Evolutionary conservation across 805 yeast genomes (phyloP).

Genomic region (Candida arabinofermentans): DNA sequence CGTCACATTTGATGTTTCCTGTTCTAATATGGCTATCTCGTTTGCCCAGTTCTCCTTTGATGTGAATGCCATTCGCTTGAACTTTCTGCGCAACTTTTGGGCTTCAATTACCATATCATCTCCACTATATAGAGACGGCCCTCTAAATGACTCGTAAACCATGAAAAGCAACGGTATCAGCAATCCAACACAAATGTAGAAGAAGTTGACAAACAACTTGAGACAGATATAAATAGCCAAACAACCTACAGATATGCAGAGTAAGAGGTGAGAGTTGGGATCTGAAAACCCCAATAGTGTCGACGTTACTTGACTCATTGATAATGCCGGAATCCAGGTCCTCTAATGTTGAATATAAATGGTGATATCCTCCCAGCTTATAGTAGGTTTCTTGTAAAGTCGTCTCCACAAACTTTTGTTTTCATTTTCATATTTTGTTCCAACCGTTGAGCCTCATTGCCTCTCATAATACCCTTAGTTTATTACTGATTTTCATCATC

Average conservation of each 20-base stretch:
- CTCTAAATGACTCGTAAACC: slow-evolving; percentile 8
- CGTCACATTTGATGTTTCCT: slow-evolving; percentile 8
- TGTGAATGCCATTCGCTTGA: slow-evolving; percentile 23
- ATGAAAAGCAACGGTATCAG: slow-evolving; percentile 12
- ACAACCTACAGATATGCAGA: background rate
- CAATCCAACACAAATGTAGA: slow-evolving; percentile 13
- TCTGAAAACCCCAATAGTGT: too few relatives aligned
- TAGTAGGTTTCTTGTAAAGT: too few relatives aligned
- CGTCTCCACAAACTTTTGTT: too few relatives aligned
- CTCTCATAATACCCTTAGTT: too few relatives aligned
- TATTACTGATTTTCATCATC: too few relatives aligned
- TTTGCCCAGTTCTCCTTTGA: slow-evolving; percentile 28
- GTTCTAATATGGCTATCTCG: slow-evolving; percentile 15
- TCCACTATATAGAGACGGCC: background rate
- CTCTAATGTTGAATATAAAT: too few relatives aligned
- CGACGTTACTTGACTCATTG: too few relatives aligned
- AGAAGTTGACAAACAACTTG: slow-evolving; percentile 5
- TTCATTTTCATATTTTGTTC: too few relatives aligned
- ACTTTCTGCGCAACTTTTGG: slow-evolving; percentile 6
- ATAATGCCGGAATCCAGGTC: too few relatives aligned
- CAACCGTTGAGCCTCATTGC: too few relatives aligned
- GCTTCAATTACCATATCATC: background rate
- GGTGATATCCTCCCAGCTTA: too few relatives aligned
- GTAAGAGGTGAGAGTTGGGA: background rate
- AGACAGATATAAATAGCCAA: background rate